Conservation (phyloP, 352 stramenopile species). For the Stramenopiles sp. region DNA sequence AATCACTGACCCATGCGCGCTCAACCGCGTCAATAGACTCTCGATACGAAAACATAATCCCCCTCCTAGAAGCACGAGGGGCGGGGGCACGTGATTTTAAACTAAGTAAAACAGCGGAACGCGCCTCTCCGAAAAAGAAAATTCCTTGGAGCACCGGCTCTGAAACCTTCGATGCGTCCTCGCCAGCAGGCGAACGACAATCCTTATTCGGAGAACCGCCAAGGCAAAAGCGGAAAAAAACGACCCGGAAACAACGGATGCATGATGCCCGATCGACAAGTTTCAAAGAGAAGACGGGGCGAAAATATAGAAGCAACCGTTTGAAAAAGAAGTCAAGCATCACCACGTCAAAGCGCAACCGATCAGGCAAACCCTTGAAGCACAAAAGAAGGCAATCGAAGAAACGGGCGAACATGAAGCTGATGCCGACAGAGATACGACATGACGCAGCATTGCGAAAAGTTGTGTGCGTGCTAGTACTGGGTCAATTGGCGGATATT, state of each 20-base stretch:
- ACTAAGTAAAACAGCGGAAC: not conserved
- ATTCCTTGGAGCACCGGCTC: not conserved
- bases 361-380: no score
- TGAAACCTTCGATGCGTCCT: not conserved
- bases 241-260: not conserved
- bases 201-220: not conserved
- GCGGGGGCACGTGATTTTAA: not conserved
- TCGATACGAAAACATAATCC: not conserved
- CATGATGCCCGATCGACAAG: not conserved
- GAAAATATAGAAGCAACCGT: not conserved
- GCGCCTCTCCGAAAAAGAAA: not conserved
- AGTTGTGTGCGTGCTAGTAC: not conserved
- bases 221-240: not conserved
- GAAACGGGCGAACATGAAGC: not conserved
- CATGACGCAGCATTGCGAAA: not conserved
- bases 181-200: not conserved
- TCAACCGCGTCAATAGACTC: not conserved
- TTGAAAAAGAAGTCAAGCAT: not conserved
- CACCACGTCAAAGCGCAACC: not conserved
- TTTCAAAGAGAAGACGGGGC: not conserved
- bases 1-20: not conserved
- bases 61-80: not conserved
- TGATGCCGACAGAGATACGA: not conserved
- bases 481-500: conserved; percentile 5
- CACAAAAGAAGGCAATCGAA: no score